Percentiles rank a stretch among this genome's conserved stretches.
These are phyloP conservation scores for Turnera subulata DNA, from an alignment of 345 rosid genomes.

Conservation along the genomic window DNA sequence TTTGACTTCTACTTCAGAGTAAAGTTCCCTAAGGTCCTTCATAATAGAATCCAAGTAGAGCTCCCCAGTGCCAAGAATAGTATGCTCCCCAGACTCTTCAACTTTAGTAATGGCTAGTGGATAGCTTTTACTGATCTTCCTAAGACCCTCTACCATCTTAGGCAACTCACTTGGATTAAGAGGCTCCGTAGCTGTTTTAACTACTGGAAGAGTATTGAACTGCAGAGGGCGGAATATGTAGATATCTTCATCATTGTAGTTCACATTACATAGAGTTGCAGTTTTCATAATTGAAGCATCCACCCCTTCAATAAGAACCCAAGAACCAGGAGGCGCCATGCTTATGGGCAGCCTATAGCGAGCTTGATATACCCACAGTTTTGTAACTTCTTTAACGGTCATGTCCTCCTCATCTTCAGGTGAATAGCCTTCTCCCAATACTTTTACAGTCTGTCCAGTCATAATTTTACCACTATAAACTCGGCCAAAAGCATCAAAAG, in stretches of 20 bases:
- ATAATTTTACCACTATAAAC: conserved; percentile 85
- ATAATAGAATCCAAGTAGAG: conserved; percentile 90
- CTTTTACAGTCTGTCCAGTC: conserved; percentile 89
- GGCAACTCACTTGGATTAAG: conserved; percentile 97
- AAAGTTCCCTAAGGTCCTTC: conserved; percentile 98
- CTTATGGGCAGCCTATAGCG: conserved; percentile 86
- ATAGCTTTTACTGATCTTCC: conserved; percentile 97
- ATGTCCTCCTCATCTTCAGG: conserved; percentile 98
- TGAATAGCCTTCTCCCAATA: conserved; percentile 94
- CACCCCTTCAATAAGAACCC: conserved; percentile 97
- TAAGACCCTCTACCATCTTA: conserved; percentile 98
- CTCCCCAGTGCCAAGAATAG: conserved; percentile 95
- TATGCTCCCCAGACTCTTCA: conserved; percentile 98
- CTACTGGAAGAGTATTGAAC: conserved; percentile 93
- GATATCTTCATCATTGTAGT: conserved; percentile 64
- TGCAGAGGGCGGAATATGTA: conserved; percentile 84
- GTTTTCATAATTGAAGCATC: conserved; percentile 97
- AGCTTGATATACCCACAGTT: conserved; percentile 92
- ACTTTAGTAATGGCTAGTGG: conserved; percentile 97
- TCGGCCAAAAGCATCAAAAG: conserved; percentile 95
- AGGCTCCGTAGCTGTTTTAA: conserved; percentile 98
- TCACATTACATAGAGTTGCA: conserved; percentile 74
- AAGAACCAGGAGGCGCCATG: conserved; percentile 96
- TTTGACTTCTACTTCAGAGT: conserved; percentile 99
- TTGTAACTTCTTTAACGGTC: conserved; percentile 91